These are phyloP conservation scores for Verticillium tricorpus DNA, from an alignment of 2,329 filamentous ascomycete genomes.

Conservation along the genomic window DNA sequence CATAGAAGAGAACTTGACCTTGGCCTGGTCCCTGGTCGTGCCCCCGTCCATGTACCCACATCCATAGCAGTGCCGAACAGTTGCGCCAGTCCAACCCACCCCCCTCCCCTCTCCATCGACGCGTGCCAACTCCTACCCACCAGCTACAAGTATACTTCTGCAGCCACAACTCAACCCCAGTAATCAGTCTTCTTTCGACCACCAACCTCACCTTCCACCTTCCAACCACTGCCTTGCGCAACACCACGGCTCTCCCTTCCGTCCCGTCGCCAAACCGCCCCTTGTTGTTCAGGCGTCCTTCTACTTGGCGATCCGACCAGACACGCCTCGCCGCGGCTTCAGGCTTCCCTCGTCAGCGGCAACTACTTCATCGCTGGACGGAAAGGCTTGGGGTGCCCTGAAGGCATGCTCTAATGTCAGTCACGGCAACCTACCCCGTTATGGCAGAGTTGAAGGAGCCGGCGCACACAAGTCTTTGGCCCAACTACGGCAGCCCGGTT, in stretches of 20 bases:
- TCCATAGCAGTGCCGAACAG: slow-evolving; percentile 43
- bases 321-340: slow-evolving; percentile 6
- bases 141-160: slow-evolving; percentile 45
- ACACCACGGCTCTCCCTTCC: not conserved
- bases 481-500: slow-evolving; percentile 51
- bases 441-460: slow-evolving; percentile 63
- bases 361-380: not conserved
- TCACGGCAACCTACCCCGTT: slow-evolving; percentile 55
- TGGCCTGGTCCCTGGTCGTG: slow-evolving; percentile 23
- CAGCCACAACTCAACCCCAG: slow-evolving; percentile 32
- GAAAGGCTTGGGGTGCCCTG: slow-evolving; percentile 6
- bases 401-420: slow-evolving; percentile 56
- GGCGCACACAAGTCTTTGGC: slow-evolving; percentile 53
- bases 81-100: slow-evolving; percentile 10
- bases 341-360: slow-evolving; percentile 1
- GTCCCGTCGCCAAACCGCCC: not conserved
- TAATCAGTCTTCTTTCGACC: slow-evolving; percentile 19
- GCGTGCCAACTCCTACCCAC: slow-evolving; percentile 40
- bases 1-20: slow-evolving; percentile 10
- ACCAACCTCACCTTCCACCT: slow-evolving; percentile 18
- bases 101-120: slow-evolving; percentile 39
- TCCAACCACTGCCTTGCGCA: not conserved
- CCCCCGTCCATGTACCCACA: slow-evolving; percentile 31
- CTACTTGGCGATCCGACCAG: slow-evolving; percentile 13
- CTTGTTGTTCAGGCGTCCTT: not conserved